Percentiles rank a stretch among this genome's conserved stretches.
Conservation (phyloP, 2,329 filamentous ascomycete species). For the Botrytis deweyae region DNA sequence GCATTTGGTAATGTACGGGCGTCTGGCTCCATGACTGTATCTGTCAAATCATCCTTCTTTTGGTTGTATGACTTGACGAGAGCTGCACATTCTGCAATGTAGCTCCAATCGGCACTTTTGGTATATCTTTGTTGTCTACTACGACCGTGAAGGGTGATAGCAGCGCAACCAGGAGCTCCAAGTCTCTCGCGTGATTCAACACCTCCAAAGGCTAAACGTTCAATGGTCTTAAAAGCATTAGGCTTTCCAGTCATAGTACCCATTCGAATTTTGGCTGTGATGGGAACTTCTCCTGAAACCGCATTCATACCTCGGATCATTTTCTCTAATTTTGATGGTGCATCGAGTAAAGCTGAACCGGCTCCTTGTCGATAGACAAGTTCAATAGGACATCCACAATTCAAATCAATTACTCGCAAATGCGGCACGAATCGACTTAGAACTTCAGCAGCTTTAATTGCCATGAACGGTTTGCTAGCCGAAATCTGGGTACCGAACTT, state of each 20-base stretch:
- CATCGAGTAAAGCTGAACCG: conserved; percentile 89
- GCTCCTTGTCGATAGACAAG: conserved; percentile 85
- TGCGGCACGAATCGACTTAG: conserved; percentile 75
- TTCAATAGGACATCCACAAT: conserved; percentile 97
- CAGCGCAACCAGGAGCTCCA: conserved; percentile 81
- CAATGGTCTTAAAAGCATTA: conserved; percentile 76
- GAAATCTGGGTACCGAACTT: conserved; percentile 93
- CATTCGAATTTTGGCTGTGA: conserved; percentile 93
- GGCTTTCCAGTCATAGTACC: conserved; percentile 79
- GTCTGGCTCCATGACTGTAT: conserved; percentile 79
- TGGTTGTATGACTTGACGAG: conserved; percentile 79
- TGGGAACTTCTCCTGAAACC: conserved; percentile 85
- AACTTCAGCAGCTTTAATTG: conserved; percentile 82
- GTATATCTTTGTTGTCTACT: conserved; percentile 95
- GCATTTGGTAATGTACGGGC: conserved; percentile 67
- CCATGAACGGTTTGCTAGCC: conserved; percentile 87
- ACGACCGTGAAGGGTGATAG: conserved; percentile 92
- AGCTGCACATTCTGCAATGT: conserved; percentile 86
- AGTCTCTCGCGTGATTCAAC: conserved; percentile 66
- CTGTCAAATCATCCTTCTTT: conserved; percentile 62
- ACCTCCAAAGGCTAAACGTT: conserved; percentile 78
- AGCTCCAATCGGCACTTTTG: conserved; percentile 87
- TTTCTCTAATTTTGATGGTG: conserved; percentile 83
- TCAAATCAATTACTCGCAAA: conserved; percentile 88
- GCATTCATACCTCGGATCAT: conserved; percentile 96